Evolutionary conservation across 179 eudicot genomes (phyloP), one percentile per base, ranked within the genome.

Genomic region (Silene noctiflora): DNA sequence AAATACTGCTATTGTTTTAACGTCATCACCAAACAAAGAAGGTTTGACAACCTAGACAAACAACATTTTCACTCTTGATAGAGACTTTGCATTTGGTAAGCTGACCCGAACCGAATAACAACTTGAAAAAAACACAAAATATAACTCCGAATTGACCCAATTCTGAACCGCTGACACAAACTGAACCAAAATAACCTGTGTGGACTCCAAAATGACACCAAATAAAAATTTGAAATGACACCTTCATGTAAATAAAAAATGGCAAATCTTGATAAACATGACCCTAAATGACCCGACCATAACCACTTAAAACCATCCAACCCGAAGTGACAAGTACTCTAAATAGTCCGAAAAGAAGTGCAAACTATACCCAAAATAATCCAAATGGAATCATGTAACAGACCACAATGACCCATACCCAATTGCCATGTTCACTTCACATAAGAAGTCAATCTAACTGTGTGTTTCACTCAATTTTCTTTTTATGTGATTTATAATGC

Each of bases 21-120:
- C 17, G 17, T 4, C 13, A 5, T 33, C 25, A 39, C 19, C 55
- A 17, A 21, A 64, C 9, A 64, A 67, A 68, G 44, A 19, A 68
- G 55, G n/a, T 22, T 68, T 39, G 25, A 42, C 55, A 68, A 42
- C 53, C 53, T 39, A 19, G 71, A 68, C 55, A 16, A 68, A 42
- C 55, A 68, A 14, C 71, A 65, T n/a, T 68, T 67, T 44, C 46
- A 31, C 48, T 67, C 48, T 17, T 31, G 70, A n/a, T 33, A 17
- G 69, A 58, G 2, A 59, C 63, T 51, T 51, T 1, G 58, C 58
- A 51, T 51, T 51, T 16, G 58, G 58, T 51, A 51, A 51, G 11
- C 58, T 51, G n/a, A 51, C 58, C 4, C 58, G n/a, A 14, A 12
- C 55, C 13, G 55, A 51, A 51, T 51, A 51, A 51, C 6, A 11